A percentile compares a stretch with the other conserved stretches of the same genome.
These are phyloP conservation scores for Scutellaria barbata DNA, from an alignment of 257 asterid species.

Conservation along the genomic window DNA sequence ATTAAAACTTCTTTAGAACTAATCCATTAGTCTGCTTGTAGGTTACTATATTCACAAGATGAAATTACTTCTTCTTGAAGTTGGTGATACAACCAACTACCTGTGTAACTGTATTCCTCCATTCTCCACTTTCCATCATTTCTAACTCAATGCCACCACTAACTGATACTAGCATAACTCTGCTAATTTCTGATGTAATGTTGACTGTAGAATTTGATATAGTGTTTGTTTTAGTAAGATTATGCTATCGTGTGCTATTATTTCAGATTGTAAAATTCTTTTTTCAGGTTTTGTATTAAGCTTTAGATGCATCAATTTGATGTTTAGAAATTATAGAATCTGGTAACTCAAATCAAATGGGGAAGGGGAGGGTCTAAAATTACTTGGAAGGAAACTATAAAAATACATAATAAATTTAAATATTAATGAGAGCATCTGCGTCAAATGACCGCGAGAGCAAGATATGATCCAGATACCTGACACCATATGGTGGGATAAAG, in stretches of 20 bases:
- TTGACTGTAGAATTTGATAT: neutral
- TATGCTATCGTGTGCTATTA: neutral
- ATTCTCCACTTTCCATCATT: neutral
- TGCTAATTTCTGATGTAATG: constrained; percentile 1
- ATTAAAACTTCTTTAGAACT: neutral
- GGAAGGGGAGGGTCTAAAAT: neutral
- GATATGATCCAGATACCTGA: neutral
- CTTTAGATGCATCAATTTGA: neutral
- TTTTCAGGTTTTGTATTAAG: constrained; percentile 6
- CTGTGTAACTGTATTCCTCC: neutral
- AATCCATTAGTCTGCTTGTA: neutral
- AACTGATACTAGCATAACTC: neutral
- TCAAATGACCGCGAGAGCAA: neutral
- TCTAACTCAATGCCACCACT: neutral
- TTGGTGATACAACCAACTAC: neutral
- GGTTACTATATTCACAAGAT: neutral
- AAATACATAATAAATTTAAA: neutral
- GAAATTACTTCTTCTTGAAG: constrained; percentile 10
- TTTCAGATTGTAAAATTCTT: neutral
- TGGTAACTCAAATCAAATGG: neutral
- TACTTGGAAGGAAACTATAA: neutral
- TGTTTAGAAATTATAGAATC: neutral
- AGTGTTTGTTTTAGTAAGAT: constrained; percentile 16
- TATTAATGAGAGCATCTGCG: neutral
- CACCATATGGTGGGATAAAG: neutral